A percentile compares a stretch with the other conserved stretches of the same genome.
Conservation (phyloP, 1,284 basidiomycete genomes). For the Uromyces viciae-fabae region DNA sequence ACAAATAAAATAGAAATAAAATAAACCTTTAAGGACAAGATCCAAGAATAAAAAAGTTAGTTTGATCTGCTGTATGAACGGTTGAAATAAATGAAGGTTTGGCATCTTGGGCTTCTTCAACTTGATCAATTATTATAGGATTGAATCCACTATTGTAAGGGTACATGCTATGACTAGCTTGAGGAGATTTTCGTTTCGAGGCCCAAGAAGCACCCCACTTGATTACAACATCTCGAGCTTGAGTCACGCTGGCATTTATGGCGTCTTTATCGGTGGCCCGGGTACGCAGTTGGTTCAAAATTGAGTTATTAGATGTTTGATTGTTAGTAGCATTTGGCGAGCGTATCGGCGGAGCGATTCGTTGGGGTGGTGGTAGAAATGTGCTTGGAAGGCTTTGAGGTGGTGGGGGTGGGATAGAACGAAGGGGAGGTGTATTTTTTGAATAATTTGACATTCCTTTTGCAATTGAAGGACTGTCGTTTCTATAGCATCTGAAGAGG, state of each 20-base stretch:
- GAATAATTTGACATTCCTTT: background rate
- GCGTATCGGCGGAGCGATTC: background rate
- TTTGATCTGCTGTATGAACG: no score
- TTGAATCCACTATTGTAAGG: slow-evolving; percentile 43
- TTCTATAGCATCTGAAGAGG: background rate
- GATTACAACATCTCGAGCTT: slow-evolving; percentile 74
- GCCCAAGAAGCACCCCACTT: slow-evolving; percentile 77
- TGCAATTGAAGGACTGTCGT: background rate
- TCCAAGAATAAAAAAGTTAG: no score
- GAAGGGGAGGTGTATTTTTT: slow-evolving; percentile 2
- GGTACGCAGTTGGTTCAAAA: slow-evolving; percentile 58
- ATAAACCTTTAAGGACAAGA: no score
- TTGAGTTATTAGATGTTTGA: slow-evolving; percentile 44
- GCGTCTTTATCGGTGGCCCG: slow-evolving; percentile 70
- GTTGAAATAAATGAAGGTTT: background rate
- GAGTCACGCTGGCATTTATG: slow-evolving; percentile 55
- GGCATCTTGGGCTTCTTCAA: background rate
- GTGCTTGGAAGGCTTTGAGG: slow-evolving; percentile 27
- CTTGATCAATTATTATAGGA: slow-evolving; percentile 34
- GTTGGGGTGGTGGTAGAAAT: slow-evolving; percentile 34
- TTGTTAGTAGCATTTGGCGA: slow-evolving; percentile 1
- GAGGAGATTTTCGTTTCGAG: slow-evolving; percentile 51
- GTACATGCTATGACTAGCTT: background rate
- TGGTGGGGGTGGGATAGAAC: slow-evolving; percentile 30
- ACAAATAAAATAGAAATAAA: no score